These are phyloP conservation scores for Populus tomentosa DNA, from an alignment of 441 rosid genomes.

Conservation along the genomic window DNA sequence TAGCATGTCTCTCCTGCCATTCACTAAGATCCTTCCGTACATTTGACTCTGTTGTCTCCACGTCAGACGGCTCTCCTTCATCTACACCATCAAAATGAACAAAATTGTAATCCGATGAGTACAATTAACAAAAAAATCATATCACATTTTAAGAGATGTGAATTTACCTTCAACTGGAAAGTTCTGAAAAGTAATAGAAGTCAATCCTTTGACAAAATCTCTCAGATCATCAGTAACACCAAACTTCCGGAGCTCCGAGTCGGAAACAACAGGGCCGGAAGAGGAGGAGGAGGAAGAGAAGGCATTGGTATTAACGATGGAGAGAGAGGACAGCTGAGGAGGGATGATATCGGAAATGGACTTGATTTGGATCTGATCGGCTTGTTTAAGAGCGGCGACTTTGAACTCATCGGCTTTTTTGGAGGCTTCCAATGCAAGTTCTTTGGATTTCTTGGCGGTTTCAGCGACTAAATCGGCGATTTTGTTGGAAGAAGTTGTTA, in stretches of 20 bases:
- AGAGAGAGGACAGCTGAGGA: slow-evolving; percentile 50
- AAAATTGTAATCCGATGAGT: neutral
- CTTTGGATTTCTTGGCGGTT: slow-evolving; percentile 51
- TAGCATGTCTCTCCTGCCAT: slow-evolving; percentile 89
- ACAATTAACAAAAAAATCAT: neutral
- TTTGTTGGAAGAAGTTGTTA: slow-evolving; percentile 46
- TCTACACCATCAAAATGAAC: slow-evolving; percentile 19
- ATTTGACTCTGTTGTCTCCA: slow-evolving; percentile 33
- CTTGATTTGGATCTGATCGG: slow-evolving; percentile 49
- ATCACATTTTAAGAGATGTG: neutral
- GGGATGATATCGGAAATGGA: slow-evolving; percentile 60
- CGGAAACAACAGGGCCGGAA: slow-evolving; percentile 14
- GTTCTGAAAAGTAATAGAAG: slow-evolving; percentile 68
- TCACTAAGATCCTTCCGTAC: slow-evolving; percentile 70
- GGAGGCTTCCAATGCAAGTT: slow-evolving; percentile 73
- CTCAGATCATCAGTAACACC: slow-evolving; percentile 70
- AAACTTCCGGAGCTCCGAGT: slow-evolving; percentile 36
- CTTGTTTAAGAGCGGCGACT: slow-evolving; percentile 28
- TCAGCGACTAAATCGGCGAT: slow-evolving; percentile 57
- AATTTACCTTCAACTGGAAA: slow-evolving; percentile 51
- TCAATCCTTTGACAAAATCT: slow-evolving; percentile 60
- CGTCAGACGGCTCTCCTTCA: slow-evolving; percentile 44
- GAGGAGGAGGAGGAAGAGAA: slow-evolving; percentile 27
- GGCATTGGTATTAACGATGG: slow-evolving; percentile 19
- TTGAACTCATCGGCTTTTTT: slow-evolving; percentile 45